Conservation (phyloP, 208 protist genomes). For the Leishmania gerbilli region DNA sequence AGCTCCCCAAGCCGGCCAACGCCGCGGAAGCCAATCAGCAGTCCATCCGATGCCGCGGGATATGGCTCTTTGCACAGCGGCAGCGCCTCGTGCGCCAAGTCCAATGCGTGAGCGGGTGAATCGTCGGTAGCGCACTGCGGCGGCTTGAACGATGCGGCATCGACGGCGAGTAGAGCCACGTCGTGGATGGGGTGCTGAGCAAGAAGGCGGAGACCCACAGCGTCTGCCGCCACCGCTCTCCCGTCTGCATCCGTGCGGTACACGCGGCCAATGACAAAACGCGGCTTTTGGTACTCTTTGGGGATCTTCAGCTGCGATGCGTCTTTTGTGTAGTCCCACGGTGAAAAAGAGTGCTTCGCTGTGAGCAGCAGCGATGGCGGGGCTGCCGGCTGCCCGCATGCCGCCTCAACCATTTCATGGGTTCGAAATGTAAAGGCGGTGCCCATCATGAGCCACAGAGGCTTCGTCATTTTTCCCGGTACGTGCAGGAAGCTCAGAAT, state of each 20-base stretch:
- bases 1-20: conserved; percentile 61
- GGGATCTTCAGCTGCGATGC: conserved; percentile 70
- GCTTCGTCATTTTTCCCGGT: conserved; percentile 79
- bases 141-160: background rate
- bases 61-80: conserved; percentile 10
- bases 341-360: conserved; percentile 78
- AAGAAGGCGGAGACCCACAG: conserved; percentile 38
- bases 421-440: conserved; percentile 56
- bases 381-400: background rate
- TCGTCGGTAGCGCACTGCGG: background rate
- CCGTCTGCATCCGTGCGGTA: conserved; percentile 36
- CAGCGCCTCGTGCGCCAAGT: conserved; percentile 4
- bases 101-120: background rate
- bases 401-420: background rate
- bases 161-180: conserved; percentile 52
- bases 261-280: conserved; percentile 61
- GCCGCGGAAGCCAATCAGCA: conserved; percentile 64
- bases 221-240: conserved; percentile 28
- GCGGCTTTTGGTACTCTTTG: conserved; percentile 67
- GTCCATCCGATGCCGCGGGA: conserved; percentile 7
- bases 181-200: conserved; percentile 63
- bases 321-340: conserved; percentile 70
- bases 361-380: conserved; percentile 53
- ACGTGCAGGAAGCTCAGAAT: conserved; percentile 83
- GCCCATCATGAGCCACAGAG: conserved; percentile 88